These are phyloP conservation scores for Diplocarpon mali DNA, from an alignment of 2,329 filamentous ascomycete genomes.

Conservation along the genomic window DNA sequence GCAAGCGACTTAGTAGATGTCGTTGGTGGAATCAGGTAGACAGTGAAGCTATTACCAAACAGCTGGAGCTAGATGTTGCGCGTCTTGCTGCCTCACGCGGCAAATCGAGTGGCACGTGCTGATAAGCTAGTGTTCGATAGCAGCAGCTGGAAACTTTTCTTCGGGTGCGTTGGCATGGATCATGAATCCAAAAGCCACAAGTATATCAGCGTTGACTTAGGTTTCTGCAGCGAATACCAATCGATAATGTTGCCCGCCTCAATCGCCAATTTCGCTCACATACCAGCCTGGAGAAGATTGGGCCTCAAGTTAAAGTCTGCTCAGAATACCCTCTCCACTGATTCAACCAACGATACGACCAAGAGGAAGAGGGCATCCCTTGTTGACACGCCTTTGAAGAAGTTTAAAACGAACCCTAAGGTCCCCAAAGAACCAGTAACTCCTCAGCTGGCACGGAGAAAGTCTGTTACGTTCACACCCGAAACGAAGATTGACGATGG, in stretches of 20 bases:
- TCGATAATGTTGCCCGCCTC: neutral
- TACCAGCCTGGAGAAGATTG: constrained; percentile 49
- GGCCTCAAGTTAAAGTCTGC: constrained; percentile 48
- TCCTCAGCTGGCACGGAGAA: constrained; percentile 29
- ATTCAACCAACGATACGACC: constrained; percentile 12
- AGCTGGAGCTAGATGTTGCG: constrained; percentile 1
- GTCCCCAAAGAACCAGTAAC: constrained; percentile 18
- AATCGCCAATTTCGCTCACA: constrained; percentile 16
- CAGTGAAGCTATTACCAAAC: constrained; percentile 1
- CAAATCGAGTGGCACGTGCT: neutral
- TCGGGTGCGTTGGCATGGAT: too few species aligned
- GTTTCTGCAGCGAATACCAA: neutral
- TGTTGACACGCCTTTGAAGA: constrained; percentile 20
- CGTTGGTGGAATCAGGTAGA: constrained; percentile 5
- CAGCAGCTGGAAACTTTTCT: too few species aligned
- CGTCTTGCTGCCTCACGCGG: too few species aligned
- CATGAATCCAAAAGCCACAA: too few species aligned
- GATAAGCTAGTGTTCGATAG: too few species aligned
- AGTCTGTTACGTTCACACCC: constrained; percentile 54
- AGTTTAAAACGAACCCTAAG: constrained; percentile 17
- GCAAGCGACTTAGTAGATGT: neutral
- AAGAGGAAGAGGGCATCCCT: constrained; percentile 21
- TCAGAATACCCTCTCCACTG: constrained; percentile 25
- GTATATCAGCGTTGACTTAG: neutral
- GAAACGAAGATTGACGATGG: constrained; percentile 50